Conservation (phyloP, 2,329 filamentous ascomycete species). For the Aaosphaeria pasadenensis region DNA sequence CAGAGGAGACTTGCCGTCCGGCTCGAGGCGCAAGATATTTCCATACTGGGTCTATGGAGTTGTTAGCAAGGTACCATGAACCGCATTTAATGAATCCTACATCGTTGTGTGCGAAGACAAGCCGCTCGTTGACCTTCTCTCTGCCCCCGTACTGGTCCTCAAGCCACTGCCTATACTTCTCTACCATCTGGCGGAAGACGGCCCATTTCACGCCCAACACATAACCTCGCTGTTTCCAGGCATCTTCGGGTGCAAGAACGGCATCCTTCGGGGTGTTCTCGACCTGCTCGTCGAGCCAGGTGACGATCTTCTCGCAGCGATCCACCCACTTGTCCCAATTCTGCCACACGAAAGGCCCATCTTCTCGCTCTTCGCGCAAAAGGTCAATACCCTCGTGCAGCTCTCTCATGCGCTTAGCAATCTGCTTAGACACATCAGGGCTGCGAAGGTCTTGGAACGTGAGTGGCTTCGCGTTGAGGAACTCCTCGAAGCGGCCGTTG, state of each 20-base stretch:
- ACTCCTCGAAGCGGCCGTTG: conserved; percentile 96
- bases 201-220: conserved; percentile 84
- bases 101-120: conserved; percentile 98
- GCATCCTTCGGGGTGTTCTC: conserved; percentile 25
- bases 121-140: conserved; percentile 64
- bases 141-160: conserved; percentile 66
- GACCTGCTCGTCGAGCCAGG: conserved; percentile 62
- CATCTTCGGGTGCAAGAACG: conserved; percentile 42
- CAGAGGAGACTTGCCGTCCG: conserved; percentile 72
- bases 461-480: conserved; percentile 79
- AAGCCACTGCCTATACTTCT: conserved; percentile 76
- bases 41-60: conserved; percentile 83
- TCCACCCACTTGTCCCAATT: conserved; percentile 94
- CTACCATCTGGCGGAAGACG: conserved; percentile 69
- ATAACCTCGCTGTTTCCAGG: conserved; percentile 69
- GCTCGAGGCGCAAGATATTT: conserved; percentile 82
- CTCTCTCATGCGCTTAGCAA: conserved; percentile 96
- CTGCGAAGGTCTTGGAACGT: conserved; percentile 73
- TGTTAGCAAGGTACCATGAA: background rate
- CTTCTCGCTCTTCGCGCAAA: conserved; percentile 70
- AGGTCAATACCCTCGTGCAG: conserved; percentile 91
- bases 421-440: conserved; percentile 81
- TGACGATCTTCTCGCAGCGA: conserved; percentile 60
- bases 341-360: conserved; percentile 78
- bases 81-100: conserved; percentile 50